A percentile compares a stretch with the other conserved stretches of the same genome.
Conservation (phyloP, 2,329 filamentous ascomycete genomes). For the Colletotrichum sp. region DNA sequence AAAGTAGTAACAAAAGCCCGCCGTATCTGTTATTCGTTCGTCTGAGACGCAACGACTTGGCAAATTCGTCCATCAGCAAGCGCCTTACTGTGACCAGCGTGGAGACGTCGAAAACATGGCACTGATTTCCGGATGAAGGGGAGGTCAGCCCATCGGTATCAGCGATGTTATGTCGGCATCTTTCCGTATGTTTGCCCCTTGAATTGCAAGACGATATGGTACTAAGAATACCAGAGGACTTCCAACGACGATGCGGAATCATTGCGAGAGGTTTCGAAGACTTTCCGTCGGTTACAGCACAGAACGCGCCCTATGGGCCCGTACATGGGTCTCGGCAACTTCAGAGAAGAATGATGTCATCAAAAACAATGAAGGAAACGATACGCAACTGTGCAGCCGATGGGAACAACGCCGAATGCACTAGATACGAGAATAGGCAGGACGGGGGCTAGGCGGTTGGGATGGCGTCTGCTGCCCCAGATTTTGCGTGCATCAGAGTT, state of each 20-base stretch:
- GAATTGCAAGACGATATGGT: not conserved
- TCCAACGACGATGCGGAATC: not conserved
- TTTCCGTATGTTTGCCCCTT: not conserved
- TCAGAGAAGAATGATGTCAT: not conserved
- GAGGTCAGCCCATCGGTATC: not conserved
- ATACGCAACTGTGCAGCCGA: not conserved
- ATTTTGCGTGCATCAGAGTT: not conserved
- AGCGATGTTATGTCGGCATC: not conserved
- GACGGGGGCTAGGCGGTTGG: not conserved
- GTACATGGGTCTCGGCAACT: not conserved
- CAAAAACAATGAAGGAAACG: not conserved
- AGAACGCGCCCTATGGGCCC: not conserved
- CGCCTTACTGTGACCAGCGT: not conserved
- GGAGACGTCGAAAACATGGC: not conserved
- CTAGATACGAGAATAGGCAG: not conserved
- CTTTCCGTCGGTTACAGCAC: not conserved
- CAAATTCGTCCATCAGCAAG: not conserved
- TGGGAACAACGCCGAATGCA: not conserved
- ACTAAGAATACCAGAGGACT: not conserved
- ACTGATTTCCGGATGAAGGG: not conserved
- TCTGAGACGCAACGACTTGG: not conserved
- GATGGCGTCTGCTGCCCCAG: not conserved
- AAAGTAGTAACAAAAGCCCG: conserved; percentile 3
- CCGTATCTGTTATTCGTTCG: not conserved
- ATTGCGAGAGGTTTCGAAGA: not conserved